These are phyloP conservation scores for Alternaria alternata DNA, from an alignment of 2,329 filamentous ascomycete species.

Conservation along the genomic window DNA sequence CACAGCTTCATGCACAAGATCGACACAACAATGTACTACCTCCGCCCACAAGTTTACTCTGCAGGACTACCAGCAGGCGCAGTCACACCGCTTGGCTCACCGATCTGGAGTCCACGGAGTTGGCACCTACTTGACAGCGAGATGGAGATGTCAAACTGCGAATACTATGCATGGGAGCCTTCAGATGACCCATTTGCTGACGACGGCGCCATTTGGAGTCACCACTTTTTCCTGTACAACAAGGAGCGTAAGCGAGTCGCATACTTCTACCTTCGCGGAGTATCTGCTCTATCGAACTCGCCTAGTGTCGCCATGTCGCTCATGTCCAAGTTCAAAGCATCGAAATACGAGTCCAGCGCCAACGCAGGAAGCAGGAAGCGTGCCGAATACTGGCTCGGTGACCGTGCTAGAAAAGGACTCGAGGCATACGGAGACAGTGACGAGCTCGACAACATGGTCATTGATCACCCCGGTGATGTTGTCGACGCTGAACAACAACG, in stretches of 20 bases:
- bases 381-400: slow-evolving; percentile 87
- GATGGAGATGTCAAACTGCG: slow-evolving; percentile 90
- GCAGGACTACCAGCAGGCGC: slow-evolving; percentile 55
- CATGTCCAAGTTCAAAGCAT: slow-evolving; percentile 50
- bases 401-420: slow-evolving; percentile 60
- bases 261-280: slow-evolving; percentile 90
- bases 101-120: slow-evolving; percentile 86
- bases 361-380: slow-evolving; percentile 75
- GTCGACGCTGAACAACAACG: slow-evolving; percentile 53
- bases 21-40: slow-evolving; percentile 84
- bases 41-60: slow-evolving; percentile 68
- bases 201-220: slow-evolving; percentile 91
- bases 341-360: slow-evolving; percentile 59
- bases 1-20: slow-evolving; percentile 85
- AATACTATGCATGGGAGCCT: slow-evolving; percentile 87
- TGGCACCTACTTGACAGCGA: slow-evolving; percentile 94
- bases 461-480: slow-evolving; percentile 49
- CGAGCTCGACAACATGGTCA: slow-evolving; percentile 53
- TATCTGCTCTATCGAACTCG: slow-evolving; percentile 76
- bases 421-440: slow-evolving; percentile 56
- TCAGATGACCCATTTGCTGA: slow-evolving; percentile 92
- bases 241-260: slow-evolving; percentile 89
- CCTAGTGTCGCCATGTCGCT: slow-evolving; percentile 55
- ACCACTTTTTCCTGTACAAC: slow-evolving; percentile 99
- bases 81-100: slow-evolving; percentile 59